Evolutionary conservation across 1,284 basidiomycete species (phyloP), one percentile per base, ranked within the genome.

Genomic region (Ustilago esculenta): DNA sequence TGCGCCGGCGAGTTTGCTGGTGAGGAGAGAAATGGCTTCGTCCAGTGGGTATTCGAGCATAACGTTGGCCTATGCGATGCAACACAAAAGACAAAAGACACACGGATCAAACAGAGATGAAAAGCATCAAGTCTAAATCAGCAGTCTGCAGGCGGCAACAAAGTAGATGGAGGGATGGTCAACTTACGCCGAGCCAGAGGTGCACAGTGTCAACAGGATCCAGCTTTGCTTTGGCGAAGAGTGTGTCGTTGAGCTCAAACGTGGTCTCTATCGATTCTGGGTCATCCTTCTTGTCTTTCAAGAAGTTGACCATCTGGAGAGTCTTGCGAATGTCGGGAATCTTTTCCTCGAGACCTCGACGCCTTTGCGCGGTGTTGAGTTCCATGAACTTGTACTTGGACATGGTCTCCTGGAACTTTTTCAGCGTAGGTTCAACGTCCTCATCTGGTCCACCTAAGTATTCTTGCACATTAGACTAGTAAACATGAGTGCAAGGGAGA

Each of bases 301-400:
- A 83, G 78, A 88, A 91, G 76, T 90, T 87, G 25, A 98, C 92
- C 87, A 98, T 96, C 55, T 86, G 85, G 41, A 98, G 84, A 2
- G 94, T 98, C 84, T 95, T 94, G 77, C 88, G 88, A 77, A 98
- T 94, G 82, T 98, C 96, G 0, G 95, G 95, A 42, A 98, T 94
- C 86, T 98, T 98, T 66, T 92, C 91, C 73, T 92, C 90, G 5
- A 98, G 85, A 1, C 90, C 89, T 54, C 87, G 86, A 47, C 90
- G 86, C 41, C 94, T 87, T 81, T 93, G 90, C 12, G 89, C 86
- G 42, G 95, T 86, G 79, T 90, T 94, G 30, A 88, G 85, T 77
- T 98, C 95, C 95, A 98, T 98, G 84, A 95, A 96, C 59, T 92
- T 90, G 85, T 98, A 98, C 86, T 98, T 98, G 92, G 92, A 91